Evolutionary conservation across 1,284 basidiomycete genomes (phyloP).

Genomic region (Trichosporon asahii): DNA sequence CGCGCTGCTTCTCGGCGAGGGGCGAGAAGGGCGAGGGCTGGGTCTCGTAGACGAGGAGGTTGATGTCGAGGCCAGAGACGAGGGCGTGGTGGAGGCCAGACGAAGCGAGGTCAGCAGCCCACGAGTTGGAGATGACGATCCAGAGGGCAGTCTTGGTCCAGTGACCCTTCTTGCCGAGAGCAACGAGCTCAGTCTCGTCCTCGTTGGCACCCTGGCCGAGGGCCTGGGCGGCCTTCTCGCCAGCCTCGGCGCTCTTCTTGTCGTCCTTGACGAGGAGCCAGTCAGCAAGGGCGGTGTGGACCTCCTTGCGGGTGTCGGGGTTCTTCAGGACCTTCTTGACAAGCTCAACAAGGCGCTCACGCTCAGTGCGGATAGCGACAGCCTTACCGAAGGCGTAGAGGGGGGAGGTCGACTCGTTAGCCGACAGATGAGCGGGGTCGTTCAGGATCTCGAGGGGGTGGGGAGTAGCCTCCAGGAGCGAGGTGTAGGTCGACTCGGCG

Average conservation of each 20-base stretch:
- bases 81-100: conserved; percentile 94
- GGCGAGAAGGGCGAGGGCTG: conserved; percentile 71
- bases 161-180: conserved; percentile 60
- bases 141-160: conserved; percentile 72
- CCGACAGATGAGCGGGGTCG: conserved; percentile 64
- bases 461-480: conserved; percentile 78
- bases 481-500: conserved; percentile 88
- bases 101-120: conserved; percentile 96
- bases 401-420: conserved; percentile 79
- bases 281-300: conserved; percentile 68
- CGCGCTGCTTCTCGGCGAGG: conserved; percentile 40
- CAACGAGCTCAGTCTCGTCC: conserved; percentile 56
- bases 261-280: conserved; percentile 73
- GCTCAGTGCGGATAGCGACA: conserved; percentile 71
- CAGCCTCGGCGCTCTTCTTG: conserved; percentile 60
- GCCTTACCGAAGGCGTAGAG: conserved; percentile 92
- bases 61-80: conserved; percentile 84
- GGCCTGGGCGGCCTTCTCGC: conserved; percentile 60
- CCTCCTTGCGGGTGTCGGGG: conserved; percentile 51
- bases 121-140: conserved; percentile 97
- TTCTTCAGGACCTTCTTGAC: conserved; percentile 61
- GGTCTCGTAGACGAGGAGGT: conserved; percentile 93
- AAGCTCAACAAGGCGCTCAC: conserved; percentile 62
- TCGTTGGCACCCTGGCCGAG: conserved; percentile 49
- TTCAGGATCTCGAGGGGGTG: conserved; percentile 84